These are phyloP conservation scores for Lodderomyces pseudojiufengensis DNA, from an alignment of 1,139 yeast genomes.

Conservation along the genomic window DNA sequence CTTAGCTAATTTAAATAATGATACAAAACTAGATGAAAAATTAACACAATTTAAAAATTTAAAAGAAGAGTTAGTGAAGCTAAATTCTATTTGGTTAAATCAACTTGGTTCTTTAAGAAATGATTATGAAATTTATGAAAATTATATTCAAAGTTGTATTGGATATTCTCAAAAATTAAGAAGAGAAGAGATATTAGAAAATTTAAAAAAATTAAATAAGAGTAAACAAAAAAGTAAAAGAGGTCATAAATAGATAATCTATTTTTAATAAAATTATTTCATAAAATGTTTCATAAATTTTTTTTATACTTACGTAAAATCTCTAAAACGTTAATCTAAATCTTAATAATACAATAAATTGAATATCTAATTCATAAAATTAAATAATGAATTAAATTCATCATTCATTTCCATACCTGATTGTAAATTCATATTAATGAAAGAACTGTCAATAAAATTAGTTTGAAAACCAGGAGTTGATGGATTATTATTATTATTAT, in stretches of 20 bases:
- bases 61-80: slow-evolving; percentile 26
- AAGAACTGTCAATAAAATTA: slow-evolving; percentile 44
- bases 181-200: slow-evolving; percentile 45
- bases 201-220: slow-evolving; percentile 27
- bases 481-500: slow-evolving; percentile 13
- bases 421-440: slow-evolving; percentile 45
- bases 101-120: slow-evolving; percentile 39
- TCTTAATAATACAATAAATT: too few relatives aligned
- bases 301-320: not conserved
- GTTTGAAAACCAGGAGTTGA: slow-evolving; percentile 35
- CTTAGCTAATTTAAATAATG: slow-evolving; percentile 16
- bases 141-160: slow-evolving; percentile 66
- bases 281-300: too few relatives aligned
- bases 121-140: slow-evolving; percentile 63
- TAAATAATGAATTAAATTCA: slow-evolving; percentile 32
- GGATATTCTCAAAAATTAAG: slow-evolving; percentile 63
- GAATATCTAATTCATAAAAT: slow-evolving; percentile 18
- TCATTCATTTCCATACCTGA: slow-evolving; percentile 38
- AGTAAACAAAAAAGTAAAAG: slow-evolving; percentile 8
- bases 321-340: too few relatives aligned
- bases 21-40: slow-evolving; percentile 21
- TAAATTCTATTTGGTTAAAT: slow-evolving; percentile 49
- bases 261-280: too few relatives aligned
- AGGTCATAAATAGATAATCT: too few relatives aligned
- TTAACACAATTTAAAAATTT: slow-evolving; percentile 26